Evolutionary conservation across 2,329 filamentous ascomycete genomes (phyloP).

Genomic region (Exserohilum turcica): DNA sequence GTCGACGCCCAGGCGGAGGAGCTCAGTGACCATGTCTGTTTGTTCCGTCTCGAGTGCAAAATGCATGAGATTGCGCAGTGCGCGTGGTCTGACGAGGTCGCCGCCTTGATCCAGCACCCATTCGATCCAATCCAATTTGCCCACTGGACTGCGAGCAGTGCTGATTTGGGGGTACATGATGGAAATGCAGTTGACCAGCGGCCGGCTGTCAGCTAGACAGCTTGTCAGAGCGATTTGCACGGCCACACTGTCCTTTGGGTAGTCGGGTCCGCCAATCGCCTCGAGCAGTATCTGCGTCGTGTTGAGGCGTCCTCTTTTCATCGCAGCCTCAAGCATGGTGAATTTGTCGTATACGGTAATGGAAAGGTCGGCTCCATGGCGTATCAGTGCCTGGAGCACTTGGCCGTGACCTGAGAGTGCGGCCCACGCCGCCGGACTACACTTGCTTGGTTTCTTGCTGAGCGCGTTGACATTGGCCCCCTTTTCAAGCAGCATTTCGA

Average conservation of each 20-base stretch:
- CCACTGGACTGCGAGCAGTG: slow-evolving; percentile 9
- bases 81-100: slow-evolving; percentile 17
- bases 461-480: slow-evolving; percentile 23
- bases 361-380: not conserved
- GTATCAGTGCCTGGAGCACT: not conserved
- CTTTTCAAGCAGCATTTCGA: slow-evolving; percentile 22
- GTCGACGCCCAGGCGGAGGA: slow-evolving; percentile 21
- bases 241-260: slow-evolving; percentile 25
- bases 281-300: slow-evolving; percentile 20
- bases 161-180: not conserved
- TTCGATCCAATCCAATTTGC: slow-evolving; percentile 23
- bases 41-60: slow-evolving; percentile 17
- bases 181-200: not conserved
- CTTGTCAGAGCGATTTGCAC: slow-evolving; percentile 26
- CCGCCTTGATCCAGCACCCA: slow-evolving; percentile 29
- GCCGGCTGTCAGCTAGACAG: slow-evolving; percentile 7
- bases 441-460: slow-evolving; percentile 9
- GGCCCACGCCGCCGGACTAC: slow-evolving; percentile 25
- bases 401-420: slow-evolving; percentile 3
- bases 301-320: slow-evolving; percentile 10
- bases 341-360: not conserved
- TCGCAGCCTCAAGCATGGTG: not conserved
- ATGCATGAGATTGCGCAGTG: slow-evolving; percentile 22
- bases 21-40: slow-evolving; percentile 14
- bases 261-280: slow-evolving; percentile 19